Evolutionary conservation across 2,329 filamentous ascomycete species (phyloP), one percentile per base, ranked within the genome.

Genomic region (Epichloe elymi): DNA sequence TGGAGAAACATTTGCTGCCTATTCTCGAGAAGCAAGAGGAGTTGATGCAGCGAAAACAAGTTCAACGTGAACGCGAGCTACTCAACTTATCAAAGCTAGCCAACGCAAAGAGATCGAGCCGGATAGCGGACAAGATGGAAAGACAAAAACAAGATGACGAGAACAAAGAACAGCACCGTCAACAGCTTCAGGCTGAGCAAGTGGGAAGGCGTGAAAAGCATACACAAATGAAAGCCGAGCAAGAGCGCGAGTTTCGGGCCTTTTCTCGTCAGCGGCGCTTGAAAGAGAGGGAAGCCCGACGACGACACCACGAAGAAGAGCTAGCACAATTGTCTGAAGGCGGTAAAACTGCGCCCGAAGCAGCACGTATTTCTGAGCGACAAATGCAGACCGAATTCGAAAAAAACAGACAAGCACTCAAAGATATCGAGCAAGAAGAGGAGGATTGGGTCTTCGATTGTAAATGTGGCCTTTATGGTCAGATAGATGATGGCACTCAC

Each of bases 361-460:
- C 76, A 46, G 75, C 74, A 12, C 80, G 88, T 48, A 68, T 86
- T 23, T 95, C 89, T 2, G 86, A 89, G 59, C 81, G 89, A 48
- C 82, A 86, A 51, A 77, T 90, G n/a, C 83, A 88, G 61, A 82
- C 82, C 3, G 86, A 93, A 64, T 86, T 94, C 60, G 86, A 89
- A 60, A 85, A 78, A 65, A 87, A 82, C 56, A 84, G 85, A 64
- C 83, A 83, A 64, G 86, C 87, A 36, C 72, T 95, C 11, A 78
- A 85, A 58, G 79, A 85, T 50, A 75, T 95, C 23, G 78, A 76
- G 17, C 65, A 69, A 17, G 87, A 94, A 57, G 87, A 93, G 46
- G 86, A 88, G 12, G 81, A 89, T 48, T 97, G 93, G 93, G 78
- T 88, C 39, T 98, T 98, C 59, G 93, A 98, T 64, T 98, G 93